Percentiles rank a stretch among this genome's conserved stretches.
Conservation (phyloP, 139 green algal genomes). For the Coelastrella sp. region DNA sequence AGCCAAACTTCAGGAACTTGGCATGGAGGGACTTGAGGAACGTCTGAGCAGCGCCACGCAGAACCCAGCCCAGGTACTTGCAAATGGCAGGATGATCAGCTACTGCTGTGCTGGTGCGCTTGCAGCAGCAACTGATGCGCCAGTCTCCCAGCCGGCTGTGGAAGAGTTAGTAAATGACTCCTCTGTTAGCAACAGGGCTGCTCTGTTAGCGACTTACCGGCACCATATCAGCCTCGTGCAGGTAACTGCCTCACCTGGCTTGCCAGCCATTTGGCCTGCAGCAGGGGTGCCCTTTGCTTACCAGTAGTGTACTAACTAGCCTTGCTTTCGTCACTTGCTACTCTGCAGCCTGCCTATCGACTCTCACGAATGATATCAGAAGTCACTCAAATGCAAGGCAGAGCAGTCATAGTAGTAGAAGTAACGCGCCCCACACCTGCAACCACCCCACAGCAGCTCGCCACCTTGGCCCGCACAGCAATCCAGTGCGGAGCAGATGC, state of each 20-base stretch:
- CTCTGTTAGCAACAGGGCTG: too few species aligned
- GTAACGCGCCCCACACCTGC: slow-evolving; percentile 41
- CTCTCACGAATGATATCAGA: slow-evolving; percentile 74
- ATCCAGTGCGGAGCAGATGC: slow-evolving; percentile 70
- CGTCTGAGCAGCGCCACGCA: slow-evolving; percentile 65
- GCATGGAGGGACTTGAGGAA: slow-evolving; percentile 76
- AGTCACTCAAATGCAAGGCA: slow-evolving; percentile 44
- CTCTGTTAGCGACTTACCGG: too few species aligned
- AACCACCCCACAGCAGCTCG: slow-evolving; percentile 54
- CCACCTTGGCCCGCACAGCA: slow-evolving; percentile 49
- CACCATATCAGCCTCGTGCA: too few species aligned
- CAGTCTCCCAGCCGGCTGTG: too few species aligned
- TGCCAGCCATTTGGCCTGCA: too few species aligned
- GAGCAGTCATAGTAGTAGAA: slow-evolving; percentile 67
- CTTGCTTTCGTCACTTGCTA: neutral
- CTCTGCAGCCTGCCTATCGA: slow-evolving; percentile 60
- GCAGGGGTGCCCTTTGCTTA: too few species aligned
- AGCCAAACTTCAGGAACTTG: slow-evolving; percentile 58
- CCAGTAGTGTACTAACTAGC: neutral
- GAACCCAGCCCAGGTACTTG: slow-evolving; percentile 41
- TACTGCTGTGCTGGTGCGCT: neutral
- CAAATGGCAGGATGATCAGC: neutral
- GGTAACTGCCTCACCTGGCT: too few species aligned
- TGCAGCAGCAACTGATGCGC: neutral
- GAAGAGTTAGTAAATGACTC: too few species aligned